Conservation (phyloP, 495 filamentous ascomycete genomes). For the Trichoderma erinaceum region DNA sequence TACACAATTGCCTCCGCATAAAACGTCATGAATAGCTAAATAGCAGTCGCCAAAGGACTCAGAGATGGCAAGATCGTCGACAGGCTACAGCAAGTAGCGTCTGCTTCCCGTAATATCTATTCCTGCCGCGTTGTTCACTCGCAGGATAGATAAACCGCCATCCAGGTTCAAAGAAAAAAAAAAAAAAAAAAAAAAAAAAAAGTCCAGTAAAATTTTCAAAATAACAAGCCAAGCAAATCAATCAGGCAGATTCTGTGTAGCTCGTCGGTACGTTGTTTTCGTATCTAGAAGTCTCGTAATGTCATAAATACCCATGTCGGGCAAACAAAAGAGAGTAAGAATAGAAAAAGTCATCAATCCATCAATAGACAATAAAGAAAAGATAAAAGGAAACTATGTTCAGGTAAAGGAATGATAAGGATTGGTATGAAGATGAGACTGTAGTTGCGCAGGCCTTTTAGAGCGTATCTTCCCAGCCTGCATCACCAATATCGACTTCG, state of each 20-base stretch:
- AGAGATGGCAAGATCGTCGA: background rate
- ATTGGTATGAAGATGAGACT: background rate
- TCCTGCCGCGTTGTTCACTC: background rate
- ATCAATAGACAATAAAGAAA: background rate
- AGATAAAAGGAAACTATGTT: background rate
- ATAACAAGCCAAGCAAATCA: background rate
- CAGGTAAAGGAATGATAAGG: background rate
- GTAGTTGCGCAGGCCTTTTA: background rate
- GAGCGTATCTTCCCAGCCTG: conserved; percentile 34
- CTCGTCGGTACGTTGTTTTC: background rate
- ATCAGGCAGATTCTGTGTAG: conserved; percentile 12
- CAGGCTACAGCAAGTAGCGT: background rate
- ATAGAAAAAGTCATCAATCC: background rate
- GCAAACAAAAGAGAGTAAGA: conserved; percentile 7
- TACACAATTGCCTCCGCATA: background rate
- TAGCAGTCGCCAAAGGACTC: background rate
- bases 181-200: background rate
- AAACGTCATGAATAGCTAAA: background rate
- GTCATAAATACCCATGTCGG: background rate
- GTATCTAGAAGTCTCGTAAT: background rate
- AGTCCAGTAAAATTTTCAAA: background rate
- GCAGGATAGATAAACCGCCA: background rate
- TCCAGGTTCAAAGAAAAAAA: background rate
- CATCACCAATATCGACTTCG: conserved; percentile 50
- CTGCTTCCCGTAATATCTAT: too few species aligned